phyloP scores from a whole-genome alignment of 176 grass and related monocot genomes.

The Aechmea fasciata region DNA sequence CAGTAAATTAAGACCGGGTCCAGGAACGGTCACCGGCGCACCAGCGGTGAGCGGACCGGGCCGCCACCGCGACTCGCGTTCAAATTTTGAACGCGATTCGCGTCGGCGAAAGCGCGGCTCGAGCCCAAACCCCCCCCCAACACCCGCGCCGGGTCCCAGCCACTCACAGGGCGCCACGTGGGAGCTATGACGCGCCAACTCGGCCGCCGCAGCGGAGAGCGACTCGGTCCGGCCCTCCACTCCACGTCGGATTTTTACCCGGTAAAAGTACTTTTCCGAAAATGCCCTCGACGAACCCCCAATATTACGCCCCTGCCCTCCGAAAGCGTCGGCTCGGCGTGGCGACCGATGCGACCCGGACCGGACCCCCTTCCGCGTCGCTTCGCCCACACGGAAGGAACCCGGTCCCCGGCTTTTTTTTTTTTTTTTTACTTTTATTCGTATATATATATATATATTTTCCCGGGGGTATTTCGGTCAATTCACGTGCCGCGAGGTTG shows the following conservation, averaged over 20 bases:
- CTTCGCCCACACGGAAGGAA: not conserved
- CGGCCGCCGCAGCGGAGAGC: conserved; percentile 30
- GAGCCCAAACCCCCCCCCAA: not conserved
- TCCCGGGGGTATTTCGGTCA: conserved; percentile 13
- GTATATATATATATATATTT: not conserved
- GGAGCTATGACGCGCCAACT: conserved; percentile 16
- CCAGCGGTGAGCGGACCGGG: conserved; percentile 6
- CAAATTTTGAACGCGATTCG: not conserved
- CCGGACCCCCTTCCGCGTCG: not conserved
- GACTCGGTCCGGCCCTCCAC: conserved; percentile 13
- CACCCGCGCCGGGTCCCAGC: not conserved
- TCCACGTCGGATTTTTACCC: not conserved
- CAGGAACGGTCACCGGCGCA: conserved; percentile 2
- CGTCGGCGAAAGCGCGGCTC: not conserved
- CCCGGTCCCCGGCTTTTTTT: too few relatives aligned
- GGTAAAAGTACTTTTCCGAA: not conserved
- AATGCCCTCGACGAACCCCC: not conserved
- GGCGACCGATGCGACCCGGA: not conserved
- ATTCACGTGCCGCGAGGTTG: not conserved
- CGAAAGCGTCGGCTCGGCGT: not conserved
- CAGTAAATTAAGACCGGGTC: not conserved
- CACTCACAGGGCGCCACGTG: conserved; percentile 2
- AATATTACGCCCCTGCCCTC: not conserved
- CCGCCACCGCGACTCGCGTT: not conserved
- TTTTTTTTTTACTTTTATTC: too few relatives aligned